Evolutionary conservation across 495 filamentous ascomycete genomes (phyloP), one percentile per base, ranked within the genome.

Genomic region (Penicillium cinerascens): DNA sequence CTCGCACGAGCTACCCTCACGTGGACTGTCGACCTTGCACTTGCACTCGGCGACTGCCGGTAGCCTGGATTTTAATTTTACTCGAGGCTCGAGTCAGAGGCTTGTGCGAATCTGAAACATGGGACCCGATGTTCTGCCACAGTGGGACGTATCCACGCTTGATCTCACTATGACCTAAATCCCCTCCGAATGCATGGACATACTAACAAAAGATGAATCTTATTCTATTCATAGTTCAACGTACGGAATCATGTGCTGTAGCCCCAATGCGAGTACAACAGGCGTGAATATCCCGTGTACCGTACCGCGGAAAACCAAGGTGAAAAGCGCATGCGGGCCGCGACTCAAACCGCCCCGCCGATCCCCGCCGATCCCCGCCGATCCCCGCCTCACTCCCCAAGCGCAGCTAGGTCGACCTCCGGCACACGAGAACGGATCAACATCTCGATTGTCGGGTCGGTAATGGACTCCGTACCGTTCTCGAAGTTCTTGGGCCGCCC

Each of bases 371-470:
- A 33, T 33, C 29, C 1, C 2, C 29, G 8, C 29, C 29, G 21
- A 29, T n/a, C n/a, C n/a, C n/a, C 10, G 10, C 17, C 26, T 23
- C 35, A 58, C 51, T 61, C 64, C 7, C 64, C 66, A n/a, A 70
- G 46, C 25, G 33, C 37, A 8, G 49, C 25, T 23, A 73, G 51
- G 36, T 70, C 63, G 25, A 71, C 44, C 29, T 64, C 70, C 10
- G 64, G 58, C 51, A 59, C 40, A 8, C 67, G 44, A 6, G 60
- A 59, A 39, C 61, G 58, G 45, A 66, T 67, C 40, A 72, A 42
- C 41, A 73, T 23, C 50, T 63, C 59, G n/a, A 70, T 53, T 2
- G 46, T 63, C 29, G 58, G 67, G 42, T 70, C 56, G 27, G 65
- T 54, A 17, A 69, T 56, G 13, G 44, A 55, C 27, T 73, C 68